Evolutionary conservation across 192 early-diverging fungal genomes (phyloP), one percentile per base, ranked within the genome.

Genomic region (Oehlia diaphana): DNA sequence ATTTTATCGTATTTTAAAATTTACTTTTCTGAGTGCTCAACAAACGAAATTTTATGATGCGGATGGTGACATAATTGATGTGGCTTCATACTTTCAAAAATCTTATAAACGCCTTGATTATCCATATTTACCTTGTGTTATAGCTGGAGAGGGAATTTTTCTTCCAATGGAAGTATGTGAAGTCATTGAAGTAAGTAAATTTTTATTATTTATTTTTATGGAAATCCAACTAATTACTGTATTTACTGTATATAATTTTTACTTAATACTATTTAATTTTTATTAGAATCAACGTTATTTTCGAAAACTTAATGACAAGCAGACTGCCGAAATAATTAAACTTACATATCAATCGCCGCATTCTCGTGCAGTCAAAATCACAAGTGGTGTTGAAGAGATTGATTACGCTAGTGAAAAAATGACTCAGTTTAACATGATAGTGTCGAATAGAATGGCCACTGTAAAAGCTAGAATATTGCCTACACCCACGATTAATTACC

Each of bases 91-190:
- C 79, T 99, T 97, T 75, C 70, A 84, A 63, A 80, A 85, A 31
- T 31, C 31, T 31, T 1, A 31, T 31, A 62, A 91, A 89, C 16
- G 97, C 5, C 85, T 99, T 44, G 79, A 80, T 68, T 98, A 91
- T 76, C 92, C 96, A 8, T 90, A 92, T 78, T 84, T 98, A 74
- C 97, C 96, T 4, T 92, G 92, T 37, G 87, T 95, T 33, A 90
- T 94, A 23, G 94, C 94, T 44, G 84, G 88, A 31, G 89, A 90
- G 63, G 88, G 88, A 70, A 79, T 87, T 26, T 88, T 91, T 69
- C 82, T 98, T 58, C 97, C 97, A 49, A 92, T 99, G 87, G 97
- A 99, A 86, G 87, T 97, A 35, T 97, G 95, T 85, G 87, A 89
- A 37, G 87, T 99, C 39, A 83, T 92, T 75, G 78, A 83, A 63